Evolutionary conservation across 768 basidiomycete genomes (phyloP).

Genomic region (Basidioascus undulatus): DNA sequence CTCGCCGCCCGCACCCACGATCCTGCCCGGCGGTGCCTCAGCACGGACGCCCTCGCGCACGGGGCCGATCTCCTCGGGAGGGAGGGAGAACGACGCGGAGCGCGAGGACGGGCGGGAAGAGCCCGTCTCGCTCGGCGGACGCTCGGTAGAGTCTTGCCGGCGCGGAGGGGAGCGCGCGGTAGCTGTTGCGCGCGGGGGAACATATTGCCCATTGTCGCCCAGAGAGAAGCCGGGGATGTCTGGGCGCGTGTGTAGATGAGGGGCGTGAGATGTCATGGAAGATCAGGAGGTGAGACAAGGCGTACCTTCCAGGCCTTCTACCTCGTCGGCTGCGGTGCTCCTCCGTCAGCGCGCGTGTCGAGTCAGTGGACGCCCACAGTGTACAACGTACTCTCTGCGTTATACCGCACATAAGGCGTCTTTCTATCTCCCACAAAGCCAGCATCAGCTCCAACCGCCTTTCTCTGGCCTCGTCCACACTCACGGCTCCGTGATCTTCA

Average conservation of each 20-base stretch:
- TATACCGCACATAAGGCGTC: conserved; percentile 64
- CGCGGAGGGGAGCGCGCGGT: conserved; percentile 22
- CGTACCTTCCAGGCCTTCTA: conserved; percentile 45
- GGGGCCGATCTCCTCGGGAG: conserved; percentile 30
- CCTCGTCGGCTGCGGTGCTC: conserved; percentile 57
- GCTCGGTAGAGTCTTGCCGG: conserved; percentile 29
- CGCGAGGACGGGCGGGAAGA: conserved; percentile 4
- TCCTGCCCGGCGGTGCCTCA: conserved; percentile 33
- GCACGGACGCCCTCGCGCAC: conserved; percentile 59
- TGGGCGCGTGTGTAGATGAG: conserved; percentile 14
- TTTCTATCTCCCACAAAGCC: too few relatives aligned
- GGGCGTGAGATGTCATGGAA: neutral
- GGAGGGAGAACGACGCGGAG: neutral
- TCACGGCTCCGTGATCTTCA: conserved; percentile 97
- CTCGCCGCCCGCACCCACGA: conserved; percentile 21
- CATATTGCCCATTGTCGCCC: too few relatives aligned
- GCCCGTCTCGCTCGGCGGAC: neutral
- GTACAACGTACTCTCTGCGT: conserved; percentile 24
- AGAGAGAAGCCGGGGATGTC: conserved; percentile 68
- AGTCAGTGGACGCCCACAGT: too few relatives aligned
- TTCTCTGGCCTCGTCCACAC: too few relatives aligned
- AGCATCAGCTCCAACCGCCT: too few relatives aligned
- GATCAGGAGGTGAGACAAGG: conserved; percentile 3
- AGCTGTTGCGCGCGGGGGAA: conserved; percentile 4
- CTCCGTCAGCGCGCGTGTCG: too few relatives aligned